Base-by-base conservation (phyloP, 177 flowering plant species). In the Vitis hybrid region DNA sequence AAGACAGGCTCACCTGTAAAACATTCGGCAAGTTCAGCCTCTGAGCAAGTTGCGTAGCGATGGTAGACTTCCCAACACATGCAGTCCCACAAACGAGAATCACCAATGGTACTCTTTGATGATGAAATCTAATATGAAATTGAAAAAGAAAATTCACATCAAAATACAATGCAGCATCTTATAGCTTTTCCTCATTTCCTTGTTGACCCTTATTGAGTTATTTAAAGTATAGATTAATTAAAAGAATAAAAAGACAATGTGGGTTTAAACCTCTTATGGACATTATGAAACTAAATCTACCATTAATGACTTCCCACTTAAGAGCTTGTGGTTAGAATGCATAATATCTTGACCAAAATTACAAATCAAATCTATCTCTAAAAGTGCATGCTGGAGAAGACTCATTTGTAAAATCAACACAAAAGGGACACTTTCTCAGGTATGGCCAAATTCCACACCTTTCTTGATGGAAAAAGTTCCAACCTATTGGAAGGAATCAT, bases 41-140 rank as follows among this genome's bases (percentile, higher is more conserved):
- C 61, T 95, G 99, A 31, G 99, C 99, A 73, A 95, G 96, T 73
- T 93, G 99, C 63, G 99, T 95, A 58, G 99, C 99, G 80, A 95
- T 90, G 58, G 98, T 95, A 57, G 98, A 93, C 82, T 95, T 95
- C 60, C 99, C 99, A 77, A 87, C 83, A 82, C 98, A 93, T 11
- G 99, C 98, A 76, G 99, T 93, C 67, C 99, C 99, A 81, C 99
- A 91, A 2, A 95, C 98, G 82, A 95, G 97, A 70, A 95, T 89
- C 51, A 95, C 97, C 77, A 95, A 70, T 16, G 99, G 99, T 48
- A 95, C 99, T 72, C 99, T 84, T 74, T 89, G 97, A 84, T 95
- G 99, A 73, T 95, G 99, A 83, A 95, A 95, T 79, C 99, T 95
- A 61, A 66, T 55, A 16, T 8, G 29, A 2, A 49, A 54, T 59